Evolutionary conservation across 208 protist genomes (phyloP), one percentile per base, ranked within the genome.

Genomic region (Phytomonas sp.): DNA sequence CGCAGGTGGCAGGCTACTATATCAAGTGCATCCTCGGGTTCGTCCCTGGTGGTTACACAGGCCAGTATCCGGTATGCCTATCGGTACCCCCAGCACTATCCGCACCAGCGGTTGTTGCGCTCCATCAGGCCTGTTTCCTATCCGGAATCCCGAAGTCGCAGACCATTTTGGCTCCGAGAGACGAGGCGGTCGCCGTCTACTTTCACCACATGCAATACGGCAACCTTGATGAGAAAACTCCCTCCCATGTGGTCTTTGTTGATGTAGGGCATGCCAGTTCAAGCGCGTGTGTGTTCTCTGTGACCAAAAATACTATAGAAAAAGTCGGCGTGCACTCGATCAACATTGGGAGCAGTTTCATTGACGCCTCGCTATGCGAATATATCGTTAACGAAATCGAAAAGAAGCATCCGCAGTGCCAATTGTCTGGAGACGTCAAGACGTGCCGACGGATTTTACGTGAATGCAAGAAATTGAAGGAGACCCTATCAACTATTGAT

Each of bases 381-480:
- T 79, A 80, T 72, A 78, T 89, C n/a, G 77, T 83, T 72, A 60
- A 68, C 32, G 79, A 92, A 66, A 67, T 93, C 4, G 74, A 79
- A 33, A 68, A 76, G 60, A 73, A 73, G 68, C 71, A 77, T 56
- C 62, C 68, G 4, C 66, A 66, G 4, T 65, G 37, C 5, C 51
- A 73, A 32, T 40, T 88, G 43, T 75, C 73, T 20, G 81, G 77
- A 20, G 79, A 91, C 61, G 67, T 81, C 13, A 88, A 89, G 73
- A 65, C 75, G 30, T 77, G 76, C 61, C 82, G 80, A 26, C 84
- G 82, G 71, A 76, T 93, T 15, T 51, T 84, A 60, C 77, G 75
- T 15, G 84, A 89, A 74, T 84, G 81, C 72, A 73, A 76, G 28
- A 90, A 90, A 74, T 78, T 80, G 28, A 93, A 93, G 73, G 84